Base-by-base conservation (phyloP, 257 asterid genomes). In the Solanum boliviense region DNA sequence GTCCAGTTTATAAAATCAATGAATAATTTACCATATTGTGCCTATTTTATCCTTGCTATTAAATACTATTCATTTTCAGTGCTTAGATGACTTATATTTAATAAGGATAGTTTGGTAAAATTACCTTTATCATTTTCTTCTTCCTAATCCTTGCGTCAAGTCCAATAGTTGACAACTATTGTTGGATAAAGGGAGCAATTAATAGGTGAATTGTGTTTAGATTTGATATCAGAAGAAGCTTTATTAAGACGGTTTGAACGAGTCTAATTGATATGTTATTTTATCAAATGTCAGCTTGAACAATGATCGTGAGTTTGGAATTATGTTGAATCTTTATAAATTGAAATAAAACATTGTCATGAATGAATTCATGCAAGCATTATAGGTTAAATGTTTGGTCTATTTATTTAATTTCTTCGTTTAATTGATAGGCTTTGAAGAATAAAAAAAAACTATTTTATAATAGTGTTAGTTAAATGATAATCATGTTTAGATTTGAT, bases 11-110 rank as follows among this genome's bases (percentile, higher is more conserved):
- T 16, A 16, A 52, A 52, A 52, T 0, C 9, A 52, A 16, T 52
- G 52, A 16, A 48, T 16, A 52, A 52, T 16, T 2, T 0, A 16
- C 0, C 23, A 52, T 52, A 0, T 16, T 52, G 9, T 52, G 60
- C 23, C 8, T 0, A 0, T 16, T 52, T 52, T 52, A 52, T 0
- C 1, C 9, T 52, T 52, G 0, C 0, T 52, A 52, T 6, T 16
- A 16, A 52, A 16, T 52, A 52, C 9, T 52, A 52, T 52, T 52
- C 9, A 52, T 2, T 16, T 52, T 52, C 60, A 1, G 9, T 52
- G 21, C 16, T 52, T 52, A 52, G 21, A 52, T 52, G 60, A 52
- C 60, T 52, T 52, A 16, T 52, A 52, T 52, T 52, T 16, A 52
- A 52, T 2, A 52, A 52, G 1, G n/a, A 6, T 16, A 2, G n/a